phyloP scores from a whole-genome alignment of 306 rosid genomes.

The Sechiopsis laciniata region DNA sequence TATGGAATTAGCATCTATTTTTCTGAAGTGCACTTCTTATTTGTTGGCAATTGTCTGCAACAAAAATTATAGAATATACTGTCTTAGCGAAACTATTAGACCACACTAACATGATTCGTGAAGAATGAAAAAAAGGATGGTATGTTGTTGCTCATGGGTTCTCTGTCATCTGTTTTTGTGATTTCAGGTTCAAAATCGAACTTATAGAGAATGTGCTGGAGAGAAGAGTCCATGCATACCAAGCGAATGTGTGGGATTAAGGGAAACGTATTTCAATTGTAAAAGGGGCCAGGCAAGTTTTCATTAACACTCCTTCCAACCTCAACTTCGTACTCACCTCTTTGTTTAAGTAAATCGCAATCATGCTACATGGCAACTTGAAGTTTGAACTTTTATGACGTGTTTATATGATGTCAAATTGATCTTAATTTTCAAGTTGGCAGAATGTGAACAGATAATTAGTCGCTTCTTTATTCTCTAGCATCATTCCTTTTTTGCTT shows the following conservation, averaged over 20 bases:
- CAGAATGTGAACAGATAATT: background rate
- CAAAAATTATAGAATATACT: background rate
- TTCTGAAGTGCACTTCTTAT: background rate
- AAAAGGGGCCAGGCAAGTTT: constrained; percentile 84
- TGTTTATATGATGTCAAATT: background rate
- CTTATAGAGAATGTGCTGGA: constrained; percentile 71
- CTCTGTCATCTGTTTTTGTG: background rate
- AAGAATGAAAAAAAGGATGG: background rate
- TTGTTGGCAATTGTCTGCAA: background rate
- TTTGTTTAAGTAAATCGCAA: background rate
- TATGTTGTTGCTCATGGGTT: constrained; percentile 24
- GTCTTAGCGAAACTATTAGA: background rate
- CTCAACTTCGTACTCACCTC: background rate
- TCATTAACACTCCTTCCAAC: background rate
- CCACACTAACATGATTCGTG: background rate
- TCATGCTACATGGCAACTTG: background rate
- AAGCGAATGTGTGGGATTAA: constrained; percentile 79
- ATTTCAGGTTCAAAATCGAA: constrained; percentile 66
- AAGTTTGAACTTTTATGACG: background rate
- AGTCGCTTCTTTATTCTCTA: background rate
- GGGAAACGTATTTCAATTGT: constrained; percentile 97
- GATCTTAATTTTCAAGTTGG: background rate
- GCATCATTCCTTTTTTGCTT: background rate
- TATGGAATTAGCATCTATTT: background rate
- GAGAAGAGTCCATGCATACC: constrained; percentile 82